These are phyloP conservation scores for Fagopyrum esculentum DNA, from an alignment of 148 eudicot species.

Conservation along the genomic window DNA sequence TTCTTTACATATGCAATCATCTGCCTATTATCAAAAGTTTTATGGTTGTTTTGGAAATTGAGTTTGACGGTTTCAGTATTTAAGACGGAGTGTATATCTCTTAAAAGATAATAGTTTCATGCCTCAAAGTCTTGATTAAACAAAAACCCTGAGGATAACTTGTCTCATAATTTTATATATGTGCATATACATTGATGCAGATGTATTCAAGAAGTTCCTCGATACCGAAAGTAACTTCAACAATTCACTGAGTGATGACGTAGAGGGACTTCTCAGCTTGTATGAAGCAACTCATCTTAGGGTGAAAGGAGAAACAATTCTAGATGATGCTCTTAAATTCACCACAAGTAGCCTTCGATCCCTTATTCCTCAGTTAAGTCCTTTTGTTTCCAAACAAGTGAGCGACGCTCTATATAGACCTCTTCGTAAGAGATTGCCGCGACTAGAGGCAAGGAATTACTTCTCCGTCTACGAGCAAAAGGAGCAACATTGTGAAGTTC, in stretches of 20 bases:
- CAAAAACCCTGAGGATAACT: not conserved
- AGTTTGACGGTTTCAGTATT: too few relatives aligned
- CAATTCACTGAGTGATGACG: not conserved
- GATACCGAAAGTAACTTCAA: constrained; percentile 3
- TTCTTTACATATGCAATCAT: too few relatives aligned
- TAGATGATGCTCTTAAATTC: constrained; percentile 19
- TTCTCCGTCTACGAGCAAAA: not conserved
- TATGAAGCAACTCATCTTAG: constrained; percentile 18
- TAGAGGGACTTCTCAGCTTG: constrained; percentile 3
- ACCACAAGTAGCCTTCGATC: constrained; percentile 10
- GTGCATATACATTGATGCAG: not conserved
- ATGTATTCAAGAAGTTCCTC: constrained; percentile 12
- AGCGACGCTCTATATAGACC: constrained; percentile 6
- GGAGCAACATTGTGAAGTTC: not conserved
- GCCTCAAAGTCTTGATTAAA: too few relatives aligned
- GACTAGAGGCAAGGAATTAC: not conserved
- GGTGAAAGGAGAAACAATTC: constrained; percentile 13
- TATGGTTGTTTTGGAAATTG: too few relatives aligned
- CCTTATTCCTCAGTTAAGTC: not conserved
- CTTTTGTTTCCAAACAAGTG: not conserved
- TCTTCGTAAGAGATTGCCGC: constrained; percentile 5
- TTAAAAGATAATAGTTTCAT: too few relatives aligned
- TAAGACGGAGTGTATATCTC: too few relatives aligned
- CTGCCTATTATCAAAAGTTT: too few relatives aligned
- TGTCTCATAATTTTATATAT: not conserved